phyloP scores from a whole-genome alignment of 2,329 filamentous ascomycete species.

The Fusarium hostae region DNA sequence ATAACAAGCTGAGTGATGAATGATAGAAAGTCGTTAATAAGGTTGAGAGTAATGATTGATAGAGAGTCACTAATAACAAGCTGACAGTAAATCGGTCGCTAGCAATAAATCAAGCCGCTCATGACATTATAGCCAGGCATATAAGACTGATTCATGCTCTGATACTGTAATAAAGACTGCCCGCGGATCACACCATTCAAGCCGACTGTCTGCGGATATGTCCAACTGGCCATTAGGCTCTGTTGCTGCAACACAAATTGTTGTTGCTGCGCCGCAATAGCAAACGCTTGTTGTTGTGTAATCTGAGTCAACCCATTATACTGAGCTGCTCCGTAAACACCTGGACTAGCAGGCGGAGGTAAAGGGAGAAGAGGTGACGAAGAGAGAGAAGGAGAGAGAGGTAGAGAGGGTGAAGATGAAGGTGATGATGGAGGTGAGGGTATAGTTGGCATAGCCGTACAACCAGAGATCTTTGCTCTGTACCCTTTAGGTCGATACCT shows the following conservation, averaged over 20 bases:
- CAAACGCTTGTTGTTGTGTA: background rate
- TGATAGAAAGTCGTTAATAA: background rate
- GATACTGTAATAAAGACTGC: background rate
- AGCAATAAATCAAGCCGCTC: background rate
- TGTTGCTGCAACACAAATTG: background rate
- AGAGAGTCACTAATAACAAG: accelerated
- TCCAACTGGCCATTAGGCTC: background rate
- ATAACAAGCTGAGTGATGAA: background rate
- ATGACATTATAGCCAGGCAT: background rate
- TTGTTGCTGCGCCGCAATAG: background rate
- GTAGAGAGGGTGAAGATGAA: background rate
- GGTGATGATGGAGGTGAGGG: background rate
- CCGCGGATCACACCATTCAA: background rate
- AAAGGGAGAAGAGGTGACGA: background rate
- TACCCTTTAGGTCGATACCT: slow-evolving; percentile 3
- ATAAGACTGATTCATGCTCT: background rate
- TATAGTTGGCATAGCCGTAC: background rate
- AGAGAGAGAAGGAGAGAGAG: background rate
- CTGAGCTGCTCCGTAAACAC: background rate
- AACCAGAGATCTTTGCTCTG: background rate
- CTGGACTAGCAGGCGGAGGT: background rate
- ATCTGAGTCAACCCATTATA: background rate
- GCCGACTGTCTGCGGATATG: background rate
- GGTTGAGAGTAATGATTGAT: background rate
- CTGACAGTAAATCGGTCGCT: background rate